Evolutionary conservation across 352 stramenopile genomes (phyloP), one percentile per base, ranked within the genome.

Genomic region (Globisporangium camurandrum): DNA sequence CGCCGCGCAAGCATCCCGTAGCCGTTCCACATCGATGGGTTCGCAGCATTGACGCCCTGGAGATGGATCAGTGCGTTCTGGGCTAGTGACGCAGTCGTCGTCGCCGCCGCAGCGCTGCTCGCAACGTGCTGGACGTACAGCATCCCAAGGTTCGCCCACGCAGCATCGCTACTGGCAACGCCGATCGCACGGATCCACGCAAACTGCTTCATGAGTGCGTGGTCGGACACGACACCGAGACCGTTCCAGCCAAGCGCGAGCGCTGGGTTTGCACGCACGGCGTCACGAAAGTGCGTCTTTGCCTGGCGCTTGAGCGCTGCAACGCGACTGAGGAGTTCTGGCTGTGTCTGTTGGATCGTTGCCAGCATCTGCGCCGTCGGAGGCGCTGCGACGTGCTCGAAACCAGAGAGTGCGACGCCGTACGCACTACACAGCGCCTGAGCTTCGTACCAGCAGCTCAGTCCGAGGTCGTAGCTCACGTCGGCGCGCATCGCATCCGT

Each of bases 101-200:
- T 43, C 28, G 56, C 31, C 14, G 62, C 36, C 27, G 67, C 55
- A 1, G 49, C 37, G 48, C 28, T 22, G 8, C n/a, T 10, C 30
- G 77, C 61, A 28, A 54, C 59, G 3, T 86, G 65, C 2, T 49
- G 58, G 17, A 88, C 60, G 47, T 93, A 95, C 19, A 95, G 66
- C 75, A 93, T 86, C 22, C 81, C 84, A 1, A 95, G 41, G 57
- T 95, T 95, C 14, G 84, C 75, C 81, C 84, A 95, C 20, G 84
- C 75, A 2, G 69, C 71, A 22, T 93, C 80, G 12, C 57, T 64
- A 36, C 47, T 70, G 5, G 66, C 56, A 20, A 20, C 30, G 57
- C 89, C 69, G 19, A 91, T 73, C 0, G 81, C 67, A 51, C 84
- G 81, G 14, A 69, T 62, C 81, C 81, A 92, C 7, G 67, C 68